Percentiles rank a stretch among this genome's conserved stretches.
Conservation (phyloP, 2,329 filamentous ascomycete genomes). For the Chrysoporthe puriensis region DNA sequence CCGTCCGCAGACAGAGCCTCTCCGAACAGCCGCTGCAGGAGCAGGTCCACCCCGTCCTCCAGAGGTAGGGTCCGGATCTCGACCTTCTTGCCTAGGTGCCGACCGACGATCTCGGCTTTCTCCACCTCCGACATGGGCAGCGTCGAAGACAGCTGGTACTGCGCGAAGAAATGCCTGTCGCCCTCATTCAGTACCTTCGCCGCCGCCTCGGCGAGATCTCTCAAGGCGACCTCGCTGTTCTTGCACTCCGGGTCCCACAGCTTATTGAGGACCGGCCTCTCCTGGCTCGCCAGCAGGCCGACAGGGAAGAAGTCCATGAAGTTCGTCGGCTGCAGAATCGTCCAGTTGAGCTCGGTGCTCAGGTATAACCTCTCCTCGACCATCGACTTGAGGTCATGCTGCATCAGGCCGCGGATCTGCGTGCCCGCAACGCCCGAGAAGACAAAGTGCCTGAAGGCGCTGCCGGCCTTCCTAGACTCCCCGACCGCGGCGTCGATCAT, state of each 20-base stretch:
- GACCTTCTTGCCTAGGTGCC: conserved; percentile 13
- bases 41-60: background rate
- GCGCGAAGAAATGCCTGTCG: conserved; percentile 30
- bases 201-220: conserved; percentile 30
- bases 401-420: conserved; percentile 40
- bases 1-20: conserved; percentile 9
- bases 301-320: conserved; percentile 38
- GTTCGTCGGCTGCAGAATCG: conserved; percentile 41
- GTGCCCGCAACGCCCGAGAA: conserved; percentile 40
- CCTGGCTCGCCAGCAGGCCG: conserved; percentile 10
- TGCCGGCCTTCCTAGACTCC: conserved; percentile 30
- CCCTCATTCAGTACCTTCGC: conserved; percentile 29
- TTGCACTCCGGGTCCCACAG: conserved; percentile 25
- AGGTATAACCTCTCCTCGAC: conserved; percentile 42
- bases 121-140: conserved; percentile 24
- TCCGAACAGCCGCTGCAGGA: background rate
- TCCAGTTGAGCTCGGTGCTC: conserved; percentile 37
- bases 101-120: conserved; percentile 19
- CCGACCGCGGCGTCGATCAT: conserved; percentile 41
- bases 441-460: conserved; percentile 40
- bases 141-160: conserved; percentile 31
- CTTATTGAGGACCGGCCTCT: conserved; percentile 11
- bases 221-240: conserved; percentile 26
- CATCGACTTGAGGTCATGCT: conserved; percentile 41
- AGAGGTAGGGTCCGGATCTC: background rate